Base-by-base conservation (phyloP, 345 rosid species). In the Eucalyptus camaldulensis region DNA sequence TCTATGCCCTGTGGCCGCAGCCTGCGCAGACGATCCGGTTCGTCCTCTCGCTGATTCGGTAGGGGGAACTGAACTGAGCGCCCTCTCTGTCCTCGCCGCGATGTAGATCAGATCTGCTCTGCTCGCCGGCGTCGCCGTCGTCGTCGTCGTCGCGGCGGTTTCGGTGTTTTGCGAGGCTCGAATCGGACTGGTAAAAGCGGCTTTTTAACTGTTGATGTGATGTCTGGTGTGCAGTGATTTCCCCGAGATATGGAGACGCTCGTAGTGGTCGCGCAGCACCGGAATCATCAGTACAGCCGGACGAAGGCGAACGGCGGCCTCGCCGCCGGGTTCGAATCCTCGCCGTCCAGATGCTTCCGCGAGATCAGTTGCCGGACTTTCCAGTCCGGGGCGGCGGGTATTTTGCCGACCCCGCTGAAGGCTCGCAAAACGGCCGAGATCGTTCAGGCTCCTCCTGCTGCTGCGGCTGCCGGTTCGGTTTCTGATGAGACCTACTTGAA, bases 301-400 rank as follows among this genome's bases (percentile, higher is more conserved):
- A 91, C 93, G 56, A 94, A 90, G 87, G 87, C 93, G 24, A 80
- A 92, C 33, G 92, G 91, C 40, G 92, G 91, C 19, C 89, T 94
- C 80, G 96, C 89, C 58, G 89, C 88, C 65, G 89, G 94, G 80
- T 92, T 90, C 62, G 92, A 90, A 44, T 90, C 96, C 86, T 95
- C 95, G 44, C 96, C 97, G 31, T 93, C 97, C 24, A 90, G 89
- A 67, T 87, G 91, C 80, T 95, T 95, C 87, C 92, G 95, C 87
- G 97, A 93, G 87, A 92, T 97, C 65, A 96, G 92, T 87, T 97
- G 99, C 88, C 92, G 98, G 91, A 92, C 95, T 13, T 98, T 95
- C 86, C 95, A 96, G 40, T 95, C 96, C 58, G 95, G 97, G 2
- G 93, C 92, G 29, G 99, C 92, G 25, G 99, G 98, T 86, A 90